These are phyloP conservation scores for Suhomyces prunicola DNA, from an alignment of 805 yeast species.

Conservation along the genomic window DNA sequence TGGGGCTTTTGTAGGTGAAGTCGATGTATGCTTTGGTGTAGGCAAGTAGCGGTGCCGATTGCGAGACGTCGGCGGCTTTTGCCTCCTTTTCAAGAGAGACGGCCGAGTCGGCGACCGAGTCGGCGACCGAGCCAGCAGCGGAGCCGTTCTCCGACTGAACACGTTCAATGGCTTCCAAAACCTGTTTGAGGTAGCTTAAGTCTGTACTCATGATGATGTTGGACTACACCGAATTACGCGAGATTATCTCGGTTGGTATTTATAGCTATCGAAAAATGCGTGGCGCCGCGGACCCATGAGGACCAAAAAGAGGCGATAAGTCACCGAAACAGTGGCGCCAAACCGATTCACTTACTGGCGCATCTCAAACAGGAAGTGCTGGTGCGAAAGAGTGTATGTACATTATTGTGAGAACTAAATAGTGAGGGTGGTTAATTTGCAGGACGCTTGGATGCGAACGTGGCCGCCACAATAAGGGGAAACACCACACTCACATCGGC, in stretches of 20 bases:
- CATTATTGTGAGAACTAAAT: not conserved
- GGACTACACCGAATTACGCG: not conserved
- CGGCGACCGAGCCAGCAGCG: not conserved
- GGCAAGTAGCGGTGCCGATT: not conserved
- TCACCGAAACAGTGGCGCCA: not conserved
- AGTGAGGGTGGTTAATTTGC: not conserved
- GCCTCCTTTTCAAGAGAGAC: not conserved
- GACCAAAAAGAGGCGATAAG: not conserved
- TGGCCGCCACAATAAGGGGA: slow-evolving; percentile 96
- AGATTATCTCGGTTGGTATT: not conserved
- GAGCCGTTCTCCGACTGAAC: not conserved
- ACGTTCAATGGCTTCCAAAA: slow-evolving; percentile 2
- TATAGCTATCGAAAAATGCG: not conserved
- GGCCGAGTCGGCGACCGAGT: not conserved
- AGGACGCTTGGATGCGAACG: slow-evolving; percentile 66
- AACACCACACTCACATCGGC: slow-evolving; percentile 94
- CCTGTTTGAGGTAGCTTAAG: not conserved
- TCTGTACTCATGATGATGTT: not conserved
- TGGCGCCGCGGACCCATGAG: not conserved
- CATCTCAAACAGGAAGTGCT: not conserved
- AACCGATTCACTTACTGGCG: not conserved
- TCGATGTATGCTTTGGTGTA: slow-evolving; percentile 55
- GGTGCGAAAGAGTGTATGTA: not conserved
- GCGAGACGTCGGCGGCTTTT: not conserved
- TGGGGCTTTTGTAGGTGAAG: slow-evolving; percentile 71